Conservation (phyloP, 441 rosid genomes). For the Codiaeum variegatum region DNA sequence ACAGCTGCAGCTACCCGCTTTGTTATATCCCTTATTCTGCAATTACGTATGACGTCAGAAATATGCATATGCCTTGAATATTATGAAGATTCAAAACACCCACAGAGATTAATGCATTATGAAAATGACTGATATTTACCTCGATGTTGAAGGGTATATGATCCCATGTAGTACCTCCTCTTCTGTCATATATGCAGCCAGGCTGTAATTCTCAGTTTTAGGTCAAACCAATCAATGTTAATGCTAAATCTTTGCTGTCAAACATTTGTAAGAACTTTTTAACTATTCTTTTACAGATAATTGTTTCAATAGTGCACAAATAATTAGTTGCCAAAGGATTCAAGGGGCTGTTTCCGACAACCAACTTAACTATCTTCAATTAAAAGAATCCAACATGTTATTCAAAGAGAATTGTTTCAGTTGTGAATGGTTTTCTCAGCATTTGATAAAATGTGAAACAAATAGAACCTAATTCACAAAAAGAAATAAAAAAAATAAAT, state of each 20-base stretch:
- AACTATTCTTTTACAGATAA: background rate
- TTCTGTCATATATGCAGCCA: conserved; percentile 91
- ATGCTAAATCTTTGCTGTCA: conserved; percentile 1
- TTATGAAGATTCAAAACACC: conserved; percentile 1
- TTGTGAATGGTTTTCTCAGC: conserved; percentile 1
- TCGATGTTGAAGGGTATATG: conserved; percentile 82
- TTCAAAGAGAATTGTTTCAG: background rate
- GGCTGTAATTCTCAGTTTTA: conserved; percentile 44
- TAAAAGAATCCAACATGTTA: background rate
- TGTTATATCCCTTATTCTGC: conserved; percentile 91
- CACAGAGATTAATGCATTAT: background rate
- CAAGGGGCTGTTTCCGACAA: background rate
- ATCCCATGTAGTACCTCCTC: conserved; percentile 82
- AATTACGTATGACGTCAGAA: conserved; percentile 17
- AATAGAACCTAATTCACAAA: conserved; percentile 10
- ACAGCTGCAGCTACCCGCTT: conserved; percentile 90
- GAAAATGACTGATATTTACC: conserved; percentile 35
- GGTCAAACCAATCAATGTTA: conserved; percentile 18
- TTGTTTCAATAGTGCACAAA: background rate
- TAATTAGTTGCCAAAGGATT: background rate
- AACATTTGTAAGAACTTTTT: background rate
- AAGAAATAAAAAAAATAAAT: no score
- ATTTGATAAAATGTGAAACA: background rate
- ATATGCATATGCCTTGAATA: background rate
- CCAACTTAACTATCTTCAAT: background rate